A percentile compares a stretch with the other conserved stretches of the same genome.
These are phyloP conservation scores for Stellera chamaejasme DNA, from an alignment of 345 rosid species.

Conservation along the genomic window DNA sequence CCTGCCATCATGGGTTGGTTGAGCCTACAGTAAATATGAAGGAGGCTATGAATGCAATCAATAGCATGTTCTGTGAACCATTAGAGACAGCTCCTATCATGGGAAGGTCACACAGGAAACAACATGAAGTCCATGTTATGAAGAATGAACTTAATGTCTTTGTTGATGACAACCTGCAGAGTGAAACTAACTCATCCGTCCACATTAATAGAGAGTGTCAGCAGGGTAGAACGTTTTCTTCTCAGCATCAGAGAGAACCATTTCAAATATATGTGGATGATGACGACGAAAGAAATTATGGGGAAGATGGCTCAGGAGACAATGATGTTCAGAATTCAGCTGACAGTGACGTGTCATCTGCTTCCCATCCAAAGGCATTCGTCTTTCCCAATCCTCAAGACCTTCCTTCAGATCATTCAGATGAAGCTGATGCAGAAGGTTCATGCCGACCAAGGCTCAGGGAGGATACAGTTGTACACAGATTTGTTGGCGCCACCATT, in stretches of 20 bases:
- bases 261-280: conserved; percentile 58
- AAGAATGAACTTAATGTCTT: conserved; percentile 42
- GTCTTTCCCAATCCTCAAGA: conserved; percentile 60
- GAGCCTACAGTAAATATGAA: conserved; percentile 84
- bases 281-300: conserved; percentile 33
- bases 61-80: conserved; percentile 83
- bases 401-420: conserved; percentile 44
- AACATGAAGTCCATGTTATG: conserved; percentile 26
- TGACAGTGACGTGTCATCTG: conserved; percentile 14
- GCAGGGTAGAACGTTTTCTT: conserved; percentile 17
- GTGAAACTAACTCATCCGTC: conserved; percentile 12
- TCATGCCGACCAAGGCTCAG: conserved; percentile 41
- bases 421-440: conserved; percentile 26
- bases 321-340: conserved; percentile 15
- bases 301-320: conserved; percentile 16
- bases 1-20: conserved; percentile 79
- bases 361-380: conserved; percentile 27
- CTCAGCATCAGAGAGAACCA: conserved; percentile 29
- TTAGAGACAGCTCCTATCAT: conserved; percentile 46
- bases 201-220: conserved; percentile 19
- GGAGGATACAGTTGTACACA: conserved; percentile 79
- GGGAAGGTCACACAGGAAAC: conserved; percentile 32
- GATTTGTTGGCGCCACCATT: conserved; percentile 83
- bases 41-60: conserved; percentile 81
- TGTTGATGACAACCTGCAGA: conserved; percentile 37